Evolutionary conservation across 1,284 basidiomycete species (phyloP), one percentile per base, ranked within the genome.

Genomic region (Taiwanofungus camphoratus): DNA sequence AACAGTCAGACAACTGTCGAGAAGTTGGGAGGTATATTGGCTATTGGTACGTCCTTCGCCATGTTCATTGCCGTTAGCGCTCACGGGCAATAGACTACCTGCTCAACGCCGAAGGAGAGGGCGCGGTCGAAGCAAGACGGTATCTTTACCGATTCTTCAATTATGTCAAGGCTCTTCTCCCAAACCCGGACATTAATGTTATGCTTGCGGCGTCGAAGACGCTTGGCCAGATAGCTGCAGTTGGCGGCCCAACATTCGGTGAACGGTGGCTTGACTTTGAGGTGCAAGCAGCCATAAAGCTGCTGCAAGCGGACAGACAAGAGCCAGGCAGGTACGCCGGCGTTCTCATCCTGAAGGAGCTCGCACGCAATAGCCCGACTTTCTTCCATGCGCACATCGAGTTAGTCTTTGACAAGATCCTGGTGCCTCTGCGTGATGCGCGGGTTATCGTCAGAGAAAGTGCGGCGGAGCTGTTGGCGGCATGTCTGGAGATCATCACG

Each of bases 151-250:
- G 90, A 29, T 87, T 92, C 65, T 93, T 88, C 72, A 92, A 92
- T 68, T 93, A 92, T 67, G 86, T 92, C 65, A 91, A 91, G 59
- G 78, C 84, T 36, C 77, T 92, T 19, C 74, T 92, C 15, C 90
- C 89, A 5, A 87, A 87, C 59, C 75, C 78, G 50, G 91, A 93
- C 61, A 77, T 87, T 54, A 85, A 83, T 60, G 84, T 93, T 56
- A 93, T 92, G 90, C 73, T 92, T 36, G 82, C 87, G 1, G 90
- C 89, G 2, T 90, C 90, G 18, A 90, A 89, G 59, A 88, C 86
- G 2, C 74, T 92, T 18, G 89, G 89, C 0, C 77, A 84, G 51
- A 88, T 92, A 52, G 87, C 87, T 23, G 77, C 84, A 47, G 82
- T 87, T 44, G 87, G 88, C 32, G 88, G 89, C 1, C 74, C 82